Evolutionary conservation across 441 rosid species (phyloP), one percentile per base, ranked within the genome.

Genomic region (Adansonia gregorii): DNA sequence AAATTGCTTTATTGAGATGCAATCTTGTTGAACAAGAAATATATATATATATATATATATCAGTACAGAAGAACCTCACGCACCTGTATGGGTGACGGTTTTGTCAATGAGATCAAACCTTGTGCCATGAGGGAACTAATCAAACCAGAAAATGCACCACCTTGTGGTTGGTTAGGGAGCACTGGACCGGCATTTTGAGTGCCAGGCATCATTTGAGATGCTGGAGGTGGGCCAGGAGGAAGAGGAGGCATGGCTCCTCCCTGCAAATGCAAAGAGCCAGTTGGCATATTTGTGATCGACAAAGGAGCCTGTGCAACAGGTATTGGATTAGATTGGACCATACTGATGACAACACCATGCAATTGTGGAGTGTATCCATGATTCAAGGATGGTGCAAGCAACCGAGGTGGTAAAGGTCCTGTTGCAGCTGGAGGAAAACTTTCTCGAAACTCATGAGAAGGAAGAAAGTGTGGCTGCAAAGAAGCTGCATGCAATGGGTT

Each of bases 121-220:
- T 92, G 94, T 52, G 97, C 89, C 97, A 97, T 82, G 58, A 97
- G 95, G 76, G 97, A 88, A 81, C 78, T 86, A 81, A 97, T 87
- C 85, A 97, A 87, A 78, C 97, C 98, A 81, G 98, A 87, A 83
- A 88, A 91, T 68, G 91, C 88, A 54, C 79, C 85, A 3, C 92
- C 87, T 35, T 89, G 83, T 55, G 84, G 82, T 83, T 88, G 97
- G 77, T 72, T 88, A 41, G 93, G 78, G 65, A 70, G 78, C 78
- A 76, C 83, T 60, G 87, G 67, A 56, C 86, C 83, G 35, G 81
- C 79, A 90, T 78, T 86, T 52, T 82, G 97, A 67, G 88, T 82
- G 73, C 76, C 79, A 55, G 88, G 82, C 43, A 90, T 82, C 71
- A 86, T 77, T 68, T 86, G 95, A 19, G 90, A 75, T 67, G 87